Conservation (phyloP, 371 early-diverging fungal genomes). For the Batrachochytrium dendrobatidis region DNA sequence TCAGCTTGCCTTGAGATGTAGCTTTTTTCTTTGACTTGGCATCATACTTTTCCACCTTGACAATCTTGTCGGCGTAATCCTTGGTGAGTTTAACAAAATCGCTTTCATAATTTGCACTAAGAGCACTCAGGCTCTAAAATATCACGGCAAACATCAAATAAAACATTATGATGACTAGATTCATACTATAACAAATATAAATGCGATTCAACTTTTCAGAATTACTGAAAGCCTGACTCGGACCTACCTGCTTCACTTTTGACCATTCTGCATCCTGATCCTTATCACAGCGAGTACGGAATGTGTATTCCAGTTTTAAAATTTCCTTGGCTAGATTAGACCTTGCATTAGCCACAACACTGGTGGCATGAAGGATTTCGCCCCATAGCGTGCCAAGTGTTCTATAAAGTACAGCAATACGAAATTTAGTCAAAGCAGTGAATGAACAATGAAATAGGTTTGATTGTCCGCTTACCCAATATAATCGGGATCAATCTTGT, state of each 20-base stretch:
- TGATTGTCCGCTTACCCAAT: background rate
- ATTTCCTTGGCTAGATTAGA: background rate
- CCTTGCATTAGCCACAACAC: background rate
- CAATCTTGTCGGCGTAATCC: slow-evolving; percentile 19
- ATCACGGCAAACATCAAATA: too few species aligned
- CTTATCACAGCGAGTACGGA: slow-evolving; percentile 1
- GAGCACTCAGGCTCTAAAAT: background rate
- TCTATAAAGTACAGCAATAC: background rate
- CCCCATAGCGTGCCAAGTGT: background rate
- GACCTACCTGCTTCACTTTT: background rate
- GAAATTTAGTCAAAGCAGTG: too few species aligned
- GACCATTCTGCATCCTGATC: background rate
- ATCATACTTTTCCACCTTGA: slow-evolving; percentile 14
- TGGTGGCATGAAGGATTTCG: background rate
- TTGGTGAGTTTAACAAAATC: slow-evolving; percentile 16
- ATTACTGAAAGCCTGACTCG: too few species aligned
- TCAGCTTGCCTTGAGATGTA: slow-evolving; percentile 6
- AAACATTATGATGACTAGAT: too few species aligned
- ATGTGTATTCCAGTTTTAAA: background rate
- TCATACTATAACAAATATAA: too few species aligned
- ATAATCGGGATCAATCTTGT: background rate
- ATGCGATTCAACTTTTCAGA: too few species aligned
- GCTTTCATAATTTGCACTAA: slow-evolving; percentile 8
- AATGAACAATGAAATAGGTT: too few species aligned
- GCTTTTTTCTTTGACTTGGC: slow-evolving; percentile 11